Conservation (phyloP, 371 early-diverging fungal genomes). For the Zychaea mexicana region DNA sequence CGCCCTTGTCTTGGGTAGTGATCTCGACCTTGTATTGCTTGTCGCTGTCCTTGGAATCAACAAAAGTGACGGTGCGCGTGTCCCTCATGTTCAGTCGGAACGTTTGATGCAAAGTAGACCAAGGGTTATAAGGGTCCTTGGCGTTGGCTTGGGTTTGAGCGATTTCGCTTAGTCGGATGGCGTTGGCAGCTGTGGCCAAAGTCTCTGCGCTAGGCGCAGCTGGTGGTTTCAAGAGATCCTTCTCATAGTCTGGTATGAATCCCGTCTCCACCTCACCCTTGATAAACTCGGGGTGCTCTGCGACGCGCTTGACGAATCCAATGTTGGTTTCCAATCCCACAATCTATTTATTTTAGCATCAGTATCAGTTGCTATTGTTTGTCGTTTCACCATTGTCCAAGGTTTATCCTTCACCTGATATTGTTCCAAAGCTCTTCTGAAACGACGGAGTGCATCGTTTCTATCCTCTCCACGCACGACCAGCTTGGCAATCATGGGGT, state of each 20-base stretch:
- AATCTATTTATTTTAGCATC: slow-evolving; percentile 41
- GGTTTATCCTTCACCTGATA: slow-evolving; percentile 58
- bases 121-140: slow-evolving; percentile 62
- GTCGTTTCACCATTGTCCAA: neutral
- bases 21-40: slow-evolving; percentile 32
- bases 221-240: slow-evolving; percentile 64
- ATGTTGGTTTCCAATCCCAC: slow-evolving; percentile 94
- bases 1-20: slow-evolving; percentile 12
- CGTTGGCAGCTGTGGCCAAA: slow-evolving; percentile 76
- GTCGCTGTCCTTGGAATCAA: slow-evolving; percentile 15
- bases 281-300: slow-evolving; percentile 82
- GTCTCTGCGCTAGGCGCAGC: slow-evolving; percentile 54
- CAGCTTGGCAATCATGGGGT: slow-evolving; percentile 97
- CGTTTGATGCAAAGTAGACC: slow-evolving; percentile 48
- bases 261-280: slow-evolving; percentile 93
- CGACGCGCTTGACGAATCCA: slow-evolving; percentile 81
- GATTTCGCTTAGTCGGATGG: slow-evolving; percentile 57
- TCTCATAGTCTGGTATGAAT: slow-evolving; percentile 80
- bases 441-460: slow-evolving; percentile 77
- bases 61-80: slow-evolving; percentile 36
- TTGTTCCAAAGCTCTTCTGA: slow-evolving; percentile 81
- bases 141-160: slow-evolving; percentile 29
- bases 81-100: slow-evolving; percentile 63
- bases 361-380: neutral
- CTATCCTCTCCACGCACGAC: slow-evolving; percentile 89